These are phyloP conservation scores for Saccharomyces kudriavzevii DNA, from an alignment of 805 yeast species.

Conservation along the genomic window DNA sequence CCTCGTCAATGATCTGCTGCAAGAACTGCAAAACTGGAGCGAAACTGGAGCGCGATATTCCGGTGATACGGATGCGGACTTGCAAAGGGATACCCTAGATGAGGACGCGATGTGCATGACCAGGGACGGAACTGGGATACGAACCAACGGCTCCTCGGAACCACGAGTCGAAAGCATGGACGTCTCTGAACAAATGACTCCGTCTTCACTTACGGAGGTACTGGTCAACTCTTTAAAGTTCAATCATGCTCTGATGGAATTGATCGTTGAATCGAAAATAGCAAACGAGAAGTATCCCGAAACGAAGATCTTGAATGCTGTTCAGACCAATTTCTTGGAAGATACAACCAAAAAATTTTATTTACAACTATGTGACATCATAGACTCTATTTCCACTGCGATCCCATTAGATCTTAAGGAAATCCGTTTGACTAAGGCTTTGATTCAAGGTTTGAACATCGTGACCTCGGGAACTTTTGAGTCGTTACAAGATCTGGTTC, in stretches of 20 bases:
- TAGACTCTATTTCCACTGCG: constrained; percentile 1
- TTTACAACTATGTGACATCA: constrained; percentile 15
- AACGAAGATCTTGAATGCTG: constrained; percentile 6
- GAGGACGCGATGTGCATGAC: constrained; percentile 3
- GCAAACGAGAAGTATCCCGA: neutral
- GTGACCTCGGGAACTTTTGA: constrained; percentile 7
- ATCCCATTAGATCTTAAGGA: constrained; percentile 5
- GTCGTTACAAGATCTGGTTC: constrained; percentile 3
- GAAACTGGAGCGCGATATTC: neutral
- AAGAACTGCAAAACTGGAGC: constrained; percentile 12
- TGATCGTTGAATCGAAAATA: constrained; percentile 9
- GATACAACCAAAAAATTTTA: constrained; percentile 12
- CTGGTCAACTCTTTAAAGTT: constrained; percentile 15
- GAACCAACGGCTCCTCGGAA: constrained; percentile 1
- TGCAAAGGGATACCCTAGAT: neutral
- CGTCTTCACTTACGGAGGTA: constrained; percentile 19
- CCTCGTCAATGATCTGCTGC: constrained; percentile 12
- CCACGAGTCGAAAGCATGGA: constrained; percentile 18
- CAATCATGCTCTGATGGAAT: constrained; percentile 15
- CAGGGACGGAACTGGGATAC: constrained; percentile 16
- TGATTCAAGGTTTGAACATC: constrained; percentile 11
- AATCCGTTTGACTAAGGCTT: constrained; percentile 8
- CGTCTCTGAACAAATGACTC: constrained; percentile 23
- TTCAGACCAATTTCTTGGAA: constrained; percentile 18
- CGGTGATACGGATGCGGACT: neutral